Evolutionary conservation across 2,329 filamentous ascomycete species (phyloP).

Genomic region (Scleromitrula shiraiana): DNA sequence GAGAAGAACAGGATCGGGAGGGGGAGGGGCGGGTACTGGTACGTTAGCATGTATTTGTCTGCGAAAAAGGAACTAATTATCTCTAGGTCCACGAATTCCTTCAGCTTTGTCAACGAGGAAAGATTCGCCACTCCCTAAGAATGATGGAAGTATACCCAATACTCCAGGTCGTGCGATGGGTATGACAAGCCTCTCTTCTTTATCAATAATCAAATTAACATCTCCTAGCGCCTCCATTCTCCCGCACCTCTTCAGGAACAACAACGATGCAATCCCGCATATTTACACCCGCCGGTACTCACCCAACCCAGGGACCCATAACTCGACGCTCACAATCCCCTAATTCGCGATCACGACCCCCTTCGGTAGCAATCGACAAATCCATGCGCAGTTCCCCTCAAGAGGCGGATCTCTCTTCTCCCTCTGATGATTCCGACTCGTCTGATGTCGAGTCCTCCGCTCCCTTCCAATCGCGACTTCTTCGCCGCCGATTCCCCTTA

Average conservation of each 20-base stretch:
- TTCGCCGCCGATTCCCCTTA: conserved; percentile 25
- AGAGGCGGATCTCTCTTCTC: conserved; percentile 12
- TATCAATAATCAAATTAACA: conserved; percentile 7
- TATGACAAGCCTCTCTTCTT: conserved; percentile 7
- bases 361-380: conserved; percentile 6
- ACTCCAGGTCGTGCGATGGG: conserved; percentile 19
- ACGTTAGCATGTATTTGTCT: conserved; percentile 12
- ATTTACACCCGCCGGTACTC: conserved; percentile 20
- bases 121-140: conserved; percentile 23
- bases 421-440: conserved; percentile 21
- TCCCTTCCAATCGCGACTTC: conserved; percentile 24
- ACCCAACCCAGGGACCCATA: conserved; percentile 21
- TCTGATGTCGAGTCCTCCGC: conserved; percentile 19
- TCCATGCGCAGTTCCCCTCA: conserved; percentile 13
- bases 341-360: conserved; percentile 17
- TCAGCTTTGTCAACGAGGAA: conserved; percentile 26
- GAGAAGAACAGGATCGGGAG: conserved; percentile 43
- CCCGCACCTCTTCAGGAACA: conserved; percentile 27
- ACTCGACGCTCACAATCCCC: conserved; percentile 23
- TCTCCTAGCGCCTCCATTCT: conserved; percentile 25
- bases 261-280: conserved; percentile 26
- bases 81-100: conserved; percentile 22
- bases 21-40: no score
- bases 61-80: background rate
- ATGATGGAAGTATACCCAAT: conserved; percentile 18